Percentiles rank a stretch among this genome's conserved stretches.
These are phyloP conservation scores for Solanum gandarillasii DNA, from an alignment of 257 asterid genomes.

Conservation along the genomic window DNA sequence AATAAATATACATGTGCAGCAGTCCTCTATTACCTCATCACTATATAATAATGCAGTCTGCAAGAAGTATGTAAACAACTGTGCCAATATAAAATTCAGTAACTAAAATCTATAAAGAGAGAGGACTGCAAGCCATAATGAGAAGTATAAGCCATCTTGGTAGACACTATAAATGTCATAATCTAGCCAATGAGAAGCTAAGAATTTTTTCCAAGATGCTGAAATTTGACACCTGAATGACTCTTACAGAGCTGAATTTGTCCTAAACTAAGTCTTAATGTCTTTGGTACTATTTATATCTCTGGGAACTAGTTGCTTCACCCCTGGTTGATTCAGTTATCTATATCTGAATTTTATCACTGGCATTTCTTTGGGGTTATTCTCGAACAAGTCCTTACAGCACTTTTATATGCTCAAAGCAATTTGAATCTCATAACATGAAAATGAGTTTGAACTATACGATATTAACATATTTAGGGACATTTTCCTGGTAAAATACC, in stretches of 20 bases:
- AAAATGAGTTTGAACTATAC: background rate
- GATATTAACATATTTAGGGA: background rate
- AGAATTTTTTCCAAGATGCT: background rate
- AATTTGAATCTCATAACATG: background rate
- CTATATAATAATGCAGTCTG: background rate
- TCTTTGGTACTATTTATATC: background rate
- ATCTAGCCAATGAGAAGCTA: background rate
- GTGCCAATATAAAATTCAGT: background rate
- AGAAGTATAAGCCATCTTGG: background rate
- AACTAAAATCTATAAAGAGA: background rate
- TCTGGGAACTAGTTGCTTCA: background rate
- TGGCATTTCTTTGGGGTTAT: background rate
- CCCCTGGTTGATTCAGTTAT: background rate
- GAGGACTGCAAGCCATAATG: background rate
- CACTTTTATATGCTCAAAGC: background rate
- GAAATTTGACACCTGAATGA: background rate
- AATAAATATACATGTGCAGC: background rate
- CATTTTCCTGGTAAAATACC: background rate
- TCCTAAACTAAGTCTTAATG: background rate
- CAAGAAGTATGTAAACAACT: background rate
- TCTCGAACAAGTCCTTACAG: background rate
- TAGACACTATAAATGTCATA: background rate
- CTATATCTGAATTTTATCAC: background rate
- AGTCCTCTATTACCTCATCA: background rate
- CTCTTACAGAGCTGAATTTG: background rate